Evolutionary conservation across 768 basidiomycete genomes (phyloP), one percentile per base, ranked within the genome.

Genomic region (Pulveroboletus ravenelii): DNA sequence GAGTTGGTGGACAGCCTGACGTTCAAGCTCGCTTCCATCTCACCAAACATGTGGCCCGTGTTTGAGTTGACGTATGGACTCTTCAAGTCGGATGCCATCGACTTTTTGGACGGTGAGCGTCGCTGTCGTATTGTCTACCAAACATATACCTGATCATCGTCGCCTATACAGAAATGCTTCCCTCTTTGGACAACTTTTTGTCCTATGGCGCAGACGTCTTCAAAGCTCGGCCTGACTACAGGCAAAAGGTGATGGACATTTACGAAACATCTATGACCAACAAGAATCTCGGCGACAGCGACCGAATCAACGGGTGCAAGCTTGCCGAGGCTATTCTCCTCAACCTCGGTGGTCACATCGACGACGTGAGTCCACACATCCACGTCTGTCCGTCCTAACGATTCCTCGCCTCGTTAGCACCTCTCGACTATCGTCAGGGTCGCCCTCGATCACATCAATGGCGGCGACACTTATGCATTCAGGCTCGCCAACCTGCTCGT

Each of bases 121-220:
- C 0, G 8, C 30, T 14, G 29, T 25, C 14, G 18, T 10, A 6
- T 48, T n/a, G 6, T 45, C 25, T 6, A 32, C 29, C 9, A 20
- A 43, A 31, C 7, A 39, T 32, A 20, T 30, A 13, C 50, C 52
- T 4, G 20, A 48, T 31, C 10, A 7, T 29, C 17, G 8, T 42
- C 40, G 14, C 15, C n/a, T 37, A n/a, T 37, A 13, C 35, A 84
- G 91, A 94, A 64, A 93, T 93, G 89, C 77, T 91, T 23, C 89
- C 89, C 10, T 82, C 86, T 5, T 68, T 95, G 49, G 89, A 92
- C 72, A 94, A 93, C 75, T 89, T 91, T 63, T 74, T 95, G 47
- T 89, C 88, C 13, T 93, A 81, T 62, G 92, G 92, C 14, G 74
- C 79, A 23, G 87, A 91, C 13, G 71, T 82, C 14, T 84, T 94